Evolutionary conservation across 305 asterid species (phyloP).

Genomic region (Lippia alba): DNA sequence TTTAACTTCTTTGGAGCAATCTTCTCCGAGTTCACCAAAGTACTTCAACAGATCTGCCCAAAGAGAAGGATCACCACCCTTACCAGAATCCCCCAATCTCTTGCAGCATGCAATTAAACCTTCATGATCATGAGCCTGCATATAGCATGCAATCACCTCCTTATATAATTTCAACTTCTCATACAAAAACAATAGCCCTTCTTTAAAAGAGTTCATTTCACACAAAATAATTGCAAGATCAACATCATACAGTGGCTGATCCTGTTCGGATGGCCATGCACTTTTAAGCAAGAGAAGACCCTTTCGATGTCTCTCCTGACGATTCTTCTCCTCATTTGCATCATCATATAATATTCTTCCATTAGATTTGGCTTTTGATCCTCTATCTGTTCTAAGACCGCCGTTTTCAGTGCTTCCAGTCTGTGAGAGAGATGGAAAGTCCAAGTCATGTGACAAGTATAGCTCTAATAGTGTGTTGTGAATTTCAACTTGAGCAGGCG

Average conservation of each 20-base stretch:
- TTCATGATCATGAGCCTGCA: slow-evolving; percentile 93
- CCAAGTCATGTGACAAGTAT: slow-evolving; percentile 78
- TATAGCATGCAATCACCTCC: slow-evolving; percentile 95
- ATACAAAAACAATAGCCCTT: slow-evolving; percentile 81
- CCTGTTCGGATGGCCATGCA: slow-evolving; percentile 94
- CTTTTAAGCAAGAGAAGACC: slow-evolving; percentile 77
- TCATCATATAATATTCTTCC: slow-evolving; percentile 46
- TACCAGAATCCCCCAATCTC: slow-evolving; percentile 87
- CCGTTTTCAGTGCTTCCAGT: slow-evolving; percentile 51
- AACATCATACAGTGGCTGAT: slow-evolving; percentile 89
- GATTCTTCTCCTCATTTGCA: slow-evolving; percentile 58
- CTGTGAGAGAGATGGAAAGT: slow-evolving; percentile 78
- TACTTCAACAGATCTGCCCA: slow-evolving; percentile 95
- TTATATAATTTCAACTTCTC: slow-evolving; percentile 95
- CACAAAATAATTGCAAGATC: slow-evolving; percentile 90
- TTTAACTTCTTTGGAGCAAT: slow-evolving; percentile 96
- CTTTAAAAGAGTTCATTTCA: slow-evolving; percentile 82
- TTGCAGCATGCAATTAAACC: slow-evolving; percentile 96
- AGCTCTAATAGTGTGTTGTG: slow-evolving; percentile 90
- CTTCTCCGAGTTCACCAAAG: slow-evolving; percentile 99
- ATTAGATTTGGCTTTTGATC: slow-evolving; percentile 50
- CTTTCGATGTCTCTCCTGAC: slow-evolving; percentile 69
- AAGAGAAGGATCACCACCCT: slow-evolving; percentile 88
- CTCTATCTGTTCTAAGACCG: slow-evolving; percentile 40
- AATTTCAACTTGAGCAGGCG: slow-evolving; percentile 97